These are phyloP conservation scores for Aspergillus sp. DNA, from an alignment of 2,329 filamentous ascomycete genomes.

Conservation along the genomic window DNA sequence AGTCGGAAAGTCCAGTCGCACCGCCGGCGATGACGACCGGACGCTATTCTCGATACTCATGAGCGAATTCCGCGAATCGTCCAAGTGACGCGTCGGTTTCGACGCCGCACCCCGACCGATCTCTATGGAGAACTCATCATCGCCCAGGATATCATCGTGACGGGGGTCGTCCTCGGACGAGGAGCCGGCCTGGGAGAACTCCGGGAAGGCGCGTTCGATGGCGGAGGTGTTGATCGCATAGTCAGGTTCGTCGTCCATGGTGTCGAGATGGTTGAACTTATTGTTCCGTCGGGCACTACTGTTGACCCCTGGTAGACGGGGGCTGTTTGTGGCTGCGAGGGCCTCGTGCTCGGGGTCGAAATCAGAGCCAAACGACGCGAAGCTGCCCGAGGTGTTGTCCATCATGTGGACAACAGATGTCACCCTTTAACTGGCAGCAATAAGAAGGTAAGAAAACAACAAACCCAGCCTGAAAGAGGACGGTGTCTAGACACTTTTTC, in stretches of 20 bases:
- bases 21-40: slow-evolving; percentile 34
- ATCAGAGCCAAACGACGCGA: slow-evolving; percentile 27
- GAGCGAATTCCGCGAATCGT: slow-evolving; percentile 45
- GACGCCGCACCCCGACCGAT: slow-evolving; percentile 44
- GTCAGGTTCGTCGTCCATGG: slow-evolving; percentile 29
- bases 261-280: slow-evolving; percentile 1
- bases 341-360: slow-evolving; percentile 39
- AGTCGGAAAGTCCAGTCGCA: slow-evolving; percentile 30
- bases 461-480: no score
- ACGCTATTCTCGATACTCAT: slow-evolving; percentile 43
- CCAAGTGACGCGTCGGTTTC: slow-evolving; percentile 26
- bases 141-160: slow-evolving; percentile 23
- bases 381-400: slow-evolving; percentile 17
- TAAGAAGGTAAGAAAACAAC: not conserved
- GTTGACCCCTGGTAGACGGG: slow-evolving; percentile 20
- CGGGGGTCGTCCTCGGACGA: slow-evolving; percentile 29
- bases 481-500: not conserved
- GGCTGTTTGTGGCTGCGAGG: slow-evolving; percentile 29
- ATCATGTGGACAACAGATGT: not conserved
- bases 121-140: slow-evolving; percentile 49
- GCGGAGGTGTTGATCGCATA: slow-evolving; percentile 41
- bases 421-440: not conserved
- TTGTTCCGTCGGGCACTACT: slow-evolving; percentile 7
- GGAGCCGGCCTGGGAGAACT: slow-evolving; percentile 38
- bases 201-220: slow-evolving; percentile 40